Conservation (phyloP, 2,329 filamentous ascomycete genomes). For the Escovopsis sp. region DNA sequence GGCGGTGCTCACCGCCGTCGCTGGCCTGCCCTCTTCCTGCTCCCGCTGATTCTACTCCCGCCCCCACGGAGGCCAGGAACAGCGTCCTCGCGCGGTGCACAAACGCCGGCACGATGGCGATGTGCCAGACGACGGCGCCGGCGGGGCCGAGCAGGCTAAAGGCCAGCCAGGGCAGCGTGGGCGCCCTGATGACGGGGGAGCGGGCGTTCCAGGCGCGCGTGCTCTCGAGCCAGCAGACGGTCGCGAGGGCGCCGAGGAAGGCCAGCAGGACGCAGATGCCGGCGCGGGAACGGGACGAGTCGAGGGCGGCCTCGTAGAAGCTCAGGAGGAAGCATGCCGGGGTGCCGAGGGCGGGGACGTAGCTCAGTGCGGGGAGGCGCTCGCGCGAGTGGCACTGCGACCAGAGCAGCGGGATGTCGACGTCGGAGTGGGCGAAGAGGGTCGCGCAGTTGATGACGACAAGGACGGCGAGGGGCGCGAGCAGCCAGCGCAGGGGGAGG, state of each 20-base stretch:
- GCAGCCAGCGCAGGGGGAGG: slow-evolving; percentile 36
- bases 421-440: slow-evolving; percentile 32
- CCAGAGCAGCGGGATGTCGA: slow-evolving; percentile 37
- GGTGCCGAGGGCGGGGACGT: slow-evolving; percentile 29
- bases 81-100: slow-evolving; percentile 26
- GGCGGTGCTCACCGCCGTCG: slow-evolving; percentile 27
- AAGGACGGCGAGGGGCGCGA: slow-evolving; percentile 34
- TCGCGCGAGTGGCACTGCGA: slow-evolving; percentile 37
- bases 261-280: slow-evolving; percentile 28
- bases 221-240: slow-evolving; percentile 34
- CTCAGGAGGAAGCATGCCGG: slow-evolving; percentile 34
- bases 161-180: slow-evolving; percentile 29
- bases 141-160: slow-evolving; percentile 28
- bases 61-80: slow-evolving; percentile 9
- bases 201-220: slow-evolving; percentile 27
- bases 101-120: slow-evolving; percentile 36
- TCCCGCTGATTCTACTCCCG: slow-evolving; percentile 24
- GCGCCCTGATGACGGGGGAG: slow-evolving; percentile 22
- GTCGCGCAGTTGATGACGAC: slow-evolving; percentile 25
- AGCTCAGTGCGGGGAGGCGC: slow-evolving; percentile 28
- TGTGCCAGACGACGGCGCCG: slow-evolving; percentile 36
- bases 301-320: slow-evolving; percentile 32
- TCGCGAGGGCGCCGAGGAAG: slow-evolving; percentile 32
- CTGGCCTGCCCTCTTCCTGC: slow-evolving; percentile 23
- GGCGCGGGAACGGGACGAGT: slow-evolving; percentile 25